Conservation (phyloP, 73 alveolate genomes). For the Paramecium bursaria region DNA sequence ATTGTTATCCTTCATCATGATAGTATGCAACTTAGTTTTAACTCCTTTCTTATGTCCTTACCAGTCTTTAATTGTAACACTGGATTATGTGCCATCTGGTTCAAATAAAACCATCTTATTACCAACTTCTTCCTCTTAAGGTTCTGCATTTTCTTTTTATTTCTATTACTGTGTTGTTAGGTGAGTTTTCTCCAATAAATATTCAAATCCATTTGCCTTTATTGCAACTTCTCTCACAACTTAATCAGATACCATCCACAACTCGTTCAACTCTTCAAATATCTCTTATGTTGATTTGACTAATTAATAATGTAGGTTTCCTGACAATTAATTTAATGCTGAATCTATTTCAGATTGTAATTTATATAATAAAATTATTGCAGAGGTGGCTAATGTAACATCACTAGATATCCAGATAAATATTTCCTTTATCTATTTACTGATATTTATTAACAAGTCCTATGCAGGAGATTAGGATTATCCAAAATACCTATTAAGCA, state of each 20-base stretch:
- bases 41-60: conserved; percentile 47
- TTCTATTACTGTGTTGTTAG: neutral
- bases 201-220: conserved; percentile 52
- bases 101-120: neutral
- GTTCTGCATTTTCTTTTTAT: neutral
- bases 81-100: neutral
- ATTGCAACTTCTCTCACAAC: conserved; percentile 49
- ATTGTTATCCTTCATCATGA: neutral
- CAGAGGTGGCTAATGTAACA: neutral
- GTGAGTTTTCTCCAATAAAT: conserved; percentile 45
- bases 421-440: neutral
- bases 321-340: conserved; percentile 27
- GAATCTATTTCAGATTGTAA: conserved; percentile 24
- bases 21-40: conserved; percentile 23
- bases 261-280: conserved; percentile 48
- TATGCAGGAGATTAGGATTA: conserved; percentile 10
- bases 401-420: conserved; percentile 38
- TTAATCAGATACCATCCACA: conserved; percentile 36
- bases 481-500: conserved; percentile 2
- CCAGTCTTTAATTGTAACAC: conserved; percentile 29
- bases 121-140: conserved; percentile 33
- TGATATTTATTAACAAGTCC: neutral
- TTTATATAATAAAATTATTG: conserved; percentile 2
- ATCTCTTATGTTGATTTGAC: conserved; percentile 35
- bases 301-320: neutral